phyloP scores from a whole-genome alignment of 176 grass and related monocot genomes.

The Ampelocalamus luodianensis region DNA sequence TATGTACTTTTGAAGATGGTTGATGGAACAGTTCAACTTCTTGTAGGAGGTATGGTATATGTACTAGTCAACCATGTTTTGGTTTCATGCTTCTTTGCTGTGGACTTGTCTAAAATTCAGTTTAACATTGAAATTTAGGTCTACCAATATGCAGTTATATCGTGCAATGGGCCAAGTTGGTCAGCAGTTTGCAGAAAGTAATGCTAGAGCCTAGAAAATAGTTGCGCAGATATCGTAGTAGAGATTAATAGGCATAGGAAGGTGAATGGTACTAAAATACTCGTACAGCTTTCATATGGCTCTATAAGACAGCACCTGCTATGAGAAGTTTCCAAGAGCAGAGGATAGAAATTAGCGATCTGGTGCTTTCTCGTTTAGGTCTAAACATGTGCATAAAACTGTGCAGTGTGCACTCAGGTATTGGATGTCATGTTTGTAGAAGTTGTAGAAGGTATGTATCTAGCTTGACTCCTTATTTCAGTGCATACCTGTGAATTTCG shows the following conservation, averaged over 20 bases:
- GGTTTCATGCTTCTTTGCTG: background rate
- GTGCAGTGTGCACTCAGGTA: background rate
- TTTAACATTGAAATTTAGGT: conserved; percentile 10
- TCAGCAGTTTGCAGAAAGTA: background rate
- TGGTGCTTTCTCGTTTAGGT: background rate
- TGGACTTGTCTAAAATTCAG: conserved; percentile 7
- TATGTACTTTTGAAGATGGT: conserved; percentile 90
- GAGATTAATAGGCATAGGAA: background rate
- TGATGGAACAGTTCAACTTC: conserved; percentile 90
- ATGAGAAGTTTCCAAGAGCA: background rate
- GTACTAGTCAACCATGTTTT: background rate
- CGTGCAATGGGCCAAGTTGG: conserved; percentile 11
- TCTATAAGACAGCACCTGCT: background rate
- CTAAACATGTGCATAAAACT: background rate
- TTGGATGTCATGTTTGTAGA: too few relatives aligned
- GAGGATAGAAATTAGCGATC: conserved; percentile 14
- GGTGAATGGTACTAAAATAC: conserved; percentile 1
- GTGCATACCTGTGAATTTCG: conserved; percentile 9
- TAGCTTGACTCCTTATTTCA: too few relatives aligned
- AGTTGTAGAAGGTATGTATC: too few relatives aligned
- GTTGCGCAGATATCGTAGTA: background rate
- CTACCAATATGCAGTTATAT: background rate
- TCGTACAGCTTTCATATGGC: background rate
- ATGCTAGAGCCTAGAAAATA: background rate
- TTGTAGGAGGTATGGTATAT: conserved; percentile 76